Evolutionary conservation across 1,284 basidiomycete genomes (phyloP).

Genomic region (Sporisorium scitamineum): DNA sequence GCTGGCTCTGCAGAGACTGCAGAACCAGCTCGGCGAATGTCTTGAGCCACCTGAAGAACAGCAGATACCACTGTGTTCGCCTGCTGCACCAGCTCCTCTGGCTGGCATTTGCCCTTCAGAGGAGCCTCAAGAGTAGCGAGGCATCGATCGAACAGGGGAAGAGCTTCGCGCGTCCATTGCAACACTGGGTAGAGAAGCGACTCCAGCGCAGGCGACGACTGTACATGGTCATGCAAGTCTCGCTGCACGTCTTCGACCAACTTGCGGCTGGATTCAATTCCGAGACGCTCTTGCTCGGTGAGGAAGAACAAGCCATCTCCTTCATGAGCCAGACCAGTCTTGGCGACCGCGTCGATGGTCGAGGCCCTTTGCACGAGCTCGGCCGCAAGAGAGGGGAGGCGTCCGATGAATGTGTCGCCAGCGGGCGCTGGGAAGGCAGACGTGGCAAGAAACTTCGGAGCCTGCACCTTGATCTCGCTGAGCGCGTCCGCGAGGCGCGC

Average conservation of each 20-base stretch:
- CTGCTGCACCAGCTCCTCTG: conserved; percentile 27
- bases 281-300: conserved; percentile 22
- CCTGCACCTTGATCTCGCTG: conserved; percentile 29
- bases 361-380: conserved; percentile 21
- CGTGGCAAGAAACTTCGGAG: conserved; percentile 31
- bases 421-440: conserved; percentile 27
- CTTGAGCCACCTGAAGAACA: conserved; percentile 64
- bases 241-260: conserved; percentile 17
- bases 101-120: conserved; percentile 10
- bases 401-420: conserved; percentile 11
- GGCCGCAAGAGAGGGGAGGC: conserved; percentile 11
- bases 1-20: neutral
- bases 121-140: conserved; percentile 22
- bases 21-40: conserved; percentile 38
- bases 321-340: neutral
- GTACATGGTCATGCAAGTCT: conserved; percentile 11
- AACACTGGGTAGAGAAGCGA: conserved; percentile 34
- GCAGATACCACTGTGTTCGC: conserved; percentile 55
- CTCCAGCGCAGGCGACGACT: conserved; percentile 26
- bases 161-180: conserved; percentile 17
- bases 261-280: conserved; percentile 12
- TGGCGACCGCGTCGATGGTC: conserved; percentile 14
- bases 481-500: conserved; percentile 33
- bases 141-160: conserved; percentile 16
- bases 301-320: conserved; percentile 22